Evolutionary conservation across 1,284 basidiomycete species (phyloP).

Genomic region (Trametes sp.): DNA sequence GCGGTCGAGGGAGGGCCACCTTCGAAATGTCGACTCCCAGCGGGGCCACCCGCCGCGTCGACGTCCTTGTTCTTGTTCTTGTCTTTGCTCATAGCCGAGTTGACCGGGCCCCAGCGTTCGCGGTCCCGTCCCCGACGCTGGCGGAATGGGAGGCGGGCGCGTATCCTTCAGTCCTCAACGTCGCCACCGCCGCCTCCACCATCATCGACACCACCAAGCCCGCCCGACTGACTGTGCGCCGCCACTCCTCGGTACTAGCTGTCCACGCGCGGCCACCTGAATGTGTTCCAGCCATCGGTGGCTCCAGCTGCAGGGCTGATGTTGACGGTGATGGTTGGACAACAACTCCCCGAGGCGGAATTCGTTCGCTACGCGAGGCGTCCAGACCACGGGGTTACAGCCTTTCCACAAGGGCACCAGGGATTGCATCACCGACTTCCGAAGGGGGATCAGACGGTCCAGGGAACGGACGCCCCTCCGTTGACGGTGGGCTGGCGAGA

Average conservation of each 20-base stretch:
- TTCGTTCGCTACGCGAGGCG: background rate
- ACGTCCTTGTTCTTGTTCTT: background rate
- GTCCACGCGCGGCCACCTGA: no score
- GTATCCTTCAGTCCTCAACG: background rate
- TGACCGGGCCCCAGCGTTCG: background rate
- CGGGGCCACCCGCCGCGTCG: no score
- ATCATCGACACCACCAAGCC: background rate
- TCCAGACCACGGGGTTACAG: background rate
- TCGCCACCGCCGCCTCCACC: background rate
- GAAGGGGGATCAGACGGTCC: background rate
- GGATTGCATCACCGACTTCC: background rate
- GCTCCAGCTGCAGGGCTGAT: background rate
- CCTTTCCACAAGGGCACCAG: constrained; percentile 3
- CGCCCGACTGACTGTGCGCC: no score
- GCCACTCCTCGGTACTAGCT: no score
- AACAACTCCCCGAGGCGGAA: background rate
- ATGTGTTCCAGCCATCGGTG: background rate
- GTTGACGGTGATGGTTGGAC: background rate
- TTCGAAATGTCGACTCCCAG: no score
- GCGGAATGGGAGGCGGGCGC: background rate
- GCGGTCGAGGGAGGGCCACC: background rate
- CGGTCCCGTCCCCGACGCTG: background rate
- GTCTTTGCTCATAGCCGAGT: background rate
- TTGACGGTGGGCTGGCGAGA: no score
- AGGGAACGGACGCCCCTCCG: no score